phyloP scores from a whole-genome alignment of 345 rosid genomes.

The thale cress (Arabidopsis thaliana) region DNA sequence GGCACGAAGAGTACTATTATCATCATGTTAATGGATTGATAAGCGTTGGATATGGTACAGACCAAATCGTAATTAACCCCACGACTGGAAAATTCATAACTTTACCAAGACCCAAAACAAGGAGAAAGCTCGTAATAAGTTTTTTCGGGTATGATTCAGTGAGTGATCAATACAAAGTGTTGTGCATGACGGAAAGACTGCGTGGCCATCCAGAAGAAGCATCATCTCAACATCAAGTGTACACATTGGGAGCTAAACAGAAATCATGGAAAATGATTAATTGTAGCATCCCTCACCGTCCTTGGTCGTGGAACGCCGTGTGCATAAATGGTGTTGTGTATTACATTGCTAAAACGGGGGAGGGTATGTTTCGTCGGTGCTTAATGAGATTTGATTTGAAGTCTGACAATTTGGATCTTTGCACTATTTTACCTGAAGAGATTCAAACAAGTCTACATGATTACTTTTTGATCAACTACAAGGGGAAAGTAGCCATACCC shows the following conservation, averaged over 20 bases:
- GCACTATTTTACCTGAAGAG: neutral
- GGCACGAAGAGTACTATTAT: no score
- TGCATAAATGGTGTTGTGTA: slow-evolving; percentile 29
- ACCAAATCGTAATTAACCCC: neutral
- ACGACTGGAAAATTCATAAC: neutral
- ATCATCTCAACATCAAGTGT: slow-evolving; percentile 19
- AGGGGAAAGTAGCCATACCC: slow-evolving; percentile 18
- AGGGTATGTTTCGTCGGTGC: neutral
- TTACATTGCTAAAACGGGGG: neutral
- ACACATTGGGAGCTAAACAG: slow-evolving; percentile 3
- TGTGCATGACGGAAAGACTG: neutral
- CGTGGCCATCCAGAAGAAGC: neutral
- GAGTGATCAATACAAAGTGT: neutral
- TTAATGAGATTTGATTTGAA: slow-evolving; percentile 17
- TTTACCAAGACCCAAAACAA: neutral
- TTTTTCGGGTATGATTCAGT: neutral
- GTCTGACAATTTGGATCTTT: slow-evolving; percentile 12
- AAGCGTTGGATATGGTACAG: neutral
- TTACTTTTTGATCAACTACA: neutral
- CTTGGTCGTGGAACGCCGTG: slow-evolving; percentile 1
- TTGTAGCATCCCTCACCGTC: neutral
- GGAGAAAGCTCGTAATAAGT: neutral
- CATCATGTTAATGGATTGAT: slow-evolving; percentile 6
- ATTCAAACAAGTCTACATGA: neutral
- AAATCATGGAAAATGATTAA: slow-evolving; percentile 5